Base-by-base conservation (phyloP, 2,329 filamentous ascomycete genomes). In the Penicillium brevicompactum region DNA sequence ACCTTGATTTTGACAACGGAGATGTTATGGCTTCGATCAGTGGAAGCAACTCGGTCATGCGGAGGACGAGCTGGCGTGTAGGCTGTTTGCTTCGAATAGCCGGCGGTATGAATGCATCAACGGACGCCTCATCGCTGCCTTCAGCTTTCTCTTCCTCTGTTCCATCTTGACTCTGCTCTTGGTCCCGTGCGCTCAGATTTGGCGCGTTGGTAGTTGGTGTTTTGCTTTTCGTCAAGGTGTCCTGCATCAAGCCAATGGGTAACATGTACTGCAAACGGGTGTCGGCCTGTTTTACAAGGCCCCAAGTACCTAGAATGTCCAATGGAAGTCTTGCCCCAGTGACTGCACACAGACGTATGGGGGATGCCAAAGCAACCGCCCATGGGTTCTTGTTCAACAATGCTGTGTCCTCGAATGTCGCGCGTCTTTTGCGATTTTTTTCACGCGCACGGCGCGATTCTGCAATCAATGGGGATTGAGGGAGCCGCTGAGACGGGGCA, bases 281-380 rank as follows among this genome's bases (percentile, higher is more conserved):
- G 22, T 63, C 52, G 1, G 70, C 67, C 7, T 67, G 67, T 43
- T 67, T 61, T 5, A 77, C 64, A 7, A 76, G 49, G 1, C 71
- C 72, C 65, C 68, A 77, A 21, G 73, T 67, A 27, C 64, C 67
- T 40, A 78, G 45, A 0, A 76, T 56, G 0, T 59, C 67, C 7
- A 57, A 63, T 5, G 75, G 75, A 10, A 76, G 24, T n/a, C 75
- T 63, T 8, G 60, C 56, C 1, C 64, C 63, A 5, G 74, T 75
- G 5, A 67, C 44, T 3, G 56, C 27, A 55, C 75, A 78, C 59
- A 68, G 58, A 22, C 75, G 70, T 1, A 67, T 38, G 0, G 73
- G 72, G 2, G 72, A 73, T 16, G 73, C 72, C 11, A 78, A 67
- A 18, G 71, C 71, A 32, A 69, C 51, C 3, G 75, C 75, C 74